These are phyloP conservation scores for Apiotrichum akiyoshidainum DNA, from an alignment of 1,284 basidiomycete genomes.

Conservation along the genomic window DNA sequence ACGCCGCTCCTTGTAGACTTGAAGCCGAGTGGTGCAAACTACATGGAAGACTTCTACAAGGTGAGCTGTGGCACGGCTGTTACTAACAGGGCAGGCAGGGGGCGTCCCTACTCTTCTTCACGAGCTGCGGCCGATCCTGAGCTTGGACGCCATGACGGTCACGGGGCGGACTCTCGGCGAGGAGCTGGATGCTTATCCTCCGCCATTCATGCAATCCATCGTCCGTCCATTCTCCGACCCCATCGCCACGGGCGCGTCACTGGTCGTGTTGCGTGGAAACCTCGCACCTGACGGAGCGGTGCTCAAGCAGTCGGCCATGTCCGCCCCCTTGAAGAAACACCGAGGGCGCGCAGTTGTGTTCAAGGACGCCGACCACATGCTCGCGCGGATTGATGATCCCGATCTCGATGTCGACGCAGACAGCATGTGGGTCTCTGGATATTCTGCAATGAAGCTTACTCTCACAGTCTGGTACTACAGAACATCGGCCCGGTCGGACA, in stretches of 20 bases:
- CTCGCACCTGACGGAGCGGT: conserved; percentile 43
- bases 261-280: conserved; percentile 45
- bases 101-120: conserved; percentile 48
- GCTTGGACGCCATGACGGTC: conserved; percentile 41
- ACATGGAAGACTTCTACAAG: conserved; percentile 53
- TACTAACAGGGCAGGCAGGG: conserved; percentile 35
- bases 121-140: conserved; percentile 31
- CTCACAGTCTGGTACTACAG: conserved; percentile 39
- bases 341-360: conserved; percentile 42
- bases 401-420: conserved; percentile 32
- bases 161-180: conserved; percentile 46
- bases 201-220: conserved; percentile 35
- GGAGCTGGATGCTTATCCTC: conserved; percentile 31
- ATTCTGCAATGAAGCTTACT: background rate
- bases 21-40: conserved; percentile 52
- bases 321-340: conserved; percentile 27
- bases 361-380: conserved; percentile 32
- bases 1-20: conserved; percentile 52
- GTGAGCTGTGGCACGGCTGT: background rate
- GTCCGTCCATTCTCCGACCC: conserved; percentile 39
- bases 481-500: conserved; percentile 45
- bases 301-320: conserved; percentile 44
- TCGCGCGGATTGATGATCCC: conserved; percentile 38
- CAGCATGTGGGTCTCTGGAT: conserved; percentile 23
- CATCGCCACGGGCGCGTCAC: conserved; percentile 28